These are phyloP conservation scores for Sonneratia alba DNA, from an alignment of 345 rosid genomes.

Conservation along the genomic window DNA sequence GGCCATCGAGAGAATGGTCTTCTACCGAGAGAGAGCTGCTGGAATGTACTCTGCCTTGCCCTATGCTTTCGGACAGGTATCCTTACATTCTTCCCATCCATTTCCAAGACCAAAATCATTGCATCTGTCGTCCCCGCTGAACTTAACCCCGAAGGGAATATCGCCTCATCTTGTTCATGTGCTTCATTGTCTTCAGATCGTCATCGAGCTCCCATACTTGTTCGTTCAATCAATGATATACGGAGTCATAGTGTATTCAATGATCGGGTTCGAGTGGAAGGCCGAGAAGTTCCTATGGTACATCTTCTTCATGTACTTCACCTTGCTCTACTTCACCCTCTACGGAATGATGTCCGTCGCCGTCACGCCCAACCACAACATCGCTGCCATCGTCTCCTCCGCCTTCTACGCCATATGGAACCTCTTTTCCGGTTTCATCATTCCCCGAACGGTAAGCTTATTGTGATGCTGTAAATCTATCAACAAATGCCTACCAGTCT, in stretches of 20 bases:
- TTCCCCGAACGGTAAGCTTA: slow-evolving; percentile 35
- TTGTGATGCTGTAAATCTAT: not conserved
- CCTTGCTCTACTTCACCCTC: slow-evolving; percentile 45
- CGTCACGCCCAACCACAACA: slow-evolving; percentile 43
- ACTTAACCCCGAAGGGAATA: too few relatives aligned
- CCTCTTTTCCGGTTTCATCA: slow-evolving; percentile 53
- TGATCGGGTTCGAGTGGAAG: slow-evolving; percentile 57
- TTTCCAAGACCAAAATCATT: not conserved
- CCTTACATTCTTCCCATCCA: not conserved
- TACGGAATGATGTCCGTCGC: slow-evolving; percentile 69
- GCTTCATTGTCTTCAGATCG: slow-evolving; percentile 18
- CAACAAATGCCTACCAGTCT: too few relatives aligned
- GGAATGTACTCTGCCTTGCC: slow-evolving; percentile 72
- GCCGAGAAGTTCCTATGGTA: slow-evolving; percentile 46
- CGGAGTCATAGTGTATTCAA: slow-evolving; percentile 44
- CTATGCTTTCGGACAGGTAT: slow-evolving; percentile 64
- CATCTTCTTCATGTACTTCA: slow-evolving; percentile 52
- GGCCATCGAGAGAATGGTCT: slow-evolving; percentile 54
- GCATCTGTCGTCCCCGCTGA: not conserved
- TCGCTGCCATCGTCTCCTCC: slow-evolving; percentile 41
- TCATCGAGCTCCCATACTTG: slow-evolving; percentile 46
- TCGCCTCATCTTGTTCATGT: not conserved
- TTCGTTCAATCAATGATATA: slow-evolving; percentile 36
- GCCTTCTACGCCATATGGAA: slow-evolving; percentile 46
- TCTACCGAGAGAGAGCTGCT: slow-evolving; percentile 65